Evolutionary conservation across 208 protist genomes (phyloP).

Genomic region (Naegleria fowleri): DNA sequence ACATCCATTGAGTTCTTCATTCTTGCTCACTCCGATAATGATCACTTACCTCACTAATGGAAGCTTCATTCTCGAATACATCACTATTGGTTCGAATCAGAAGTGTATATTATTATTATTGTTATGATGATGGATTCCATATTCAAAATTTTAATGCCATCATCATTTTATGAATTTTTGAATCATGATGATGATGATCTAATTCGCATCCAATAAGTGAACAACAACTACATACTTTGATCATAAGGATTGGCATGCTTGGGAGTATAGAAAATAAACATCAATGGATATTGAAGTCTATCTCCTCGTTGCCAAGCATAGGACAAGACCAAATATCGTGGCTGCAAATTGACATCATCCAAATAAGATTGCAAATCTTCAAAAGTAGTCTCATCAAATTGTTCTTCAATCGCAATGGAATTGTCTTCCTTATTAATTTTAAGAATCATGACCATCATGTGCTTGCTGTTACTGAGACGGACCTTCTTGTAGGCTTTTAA

Average conservation of each 20-base stretch:
- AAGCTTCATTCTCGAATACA: background rate
- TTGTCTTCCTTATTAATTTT: background rate
- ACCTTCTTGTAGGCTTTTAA: background rate
- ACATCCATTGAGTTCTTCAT: too few relatives aligned
- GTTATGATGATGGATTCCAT: too few relatives aligned
- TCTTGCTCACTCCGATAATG: too few relatives aligned
- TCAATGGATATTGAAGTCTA: background rate
- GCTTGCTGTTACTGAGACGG: background rate
- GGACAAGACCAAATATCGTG: background rate
- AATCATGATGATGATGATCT: too few relatives aligned
- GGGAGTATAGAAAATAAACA: background rate
- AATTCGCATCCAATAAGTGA: too few relatives aligned
- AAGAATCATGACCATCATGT: background rate
- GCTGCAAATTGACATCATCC: background rate
- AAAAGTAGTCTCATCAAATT: constrained; percentile 4
- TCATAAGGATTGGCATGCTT: background rate
- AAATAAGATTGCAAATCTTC: background rate
- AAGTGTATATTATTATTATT: too few relatives aligned
- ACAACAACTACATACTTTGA: background rate
- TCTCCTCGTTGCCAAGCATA: background rate
- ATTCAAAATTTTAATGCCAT: too few relatives aligned
- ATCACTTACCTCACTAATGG: background rate
- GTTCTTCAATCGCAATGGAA: background rate
- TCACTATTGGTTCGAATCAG: background rate
- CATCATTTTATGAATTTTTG: too few relatives aligned